Evolutionary conservation across 2,329 filamentous ascomycete species (phyloP).

Genomic region (Didymella exigua): DNA sequence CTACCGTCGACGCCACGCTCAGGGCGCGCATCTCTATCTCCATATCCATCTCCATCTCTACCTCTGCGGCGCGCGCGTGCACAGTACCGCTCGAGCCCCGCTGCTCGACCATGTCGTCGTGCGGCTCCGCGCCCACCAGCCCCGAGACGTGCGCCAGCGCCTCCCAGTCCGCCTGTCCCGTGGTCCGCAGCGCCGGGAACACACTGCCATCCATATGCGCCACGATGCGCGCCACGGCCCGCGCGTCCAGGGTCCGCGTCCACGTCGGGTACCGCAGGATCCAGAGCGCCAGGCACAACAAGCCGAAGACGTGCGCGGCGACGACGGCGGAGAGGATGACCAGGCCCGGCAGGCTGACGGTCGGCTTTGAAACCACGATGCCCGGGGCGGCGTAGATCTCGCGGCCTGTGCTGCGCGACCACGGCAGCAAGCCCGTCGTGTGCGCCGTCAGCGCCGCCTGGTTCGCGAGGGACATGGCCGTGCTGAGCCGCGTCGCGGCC

Average conservation of each 20-base stretch:
- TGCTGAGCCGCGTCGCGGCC: not conserved
- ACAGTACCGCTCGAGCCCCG: not conserved
- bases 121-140: not conserved
- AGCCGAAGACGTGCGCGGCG: not conserved
- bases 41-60: not conserved
- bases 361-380: not conserved
- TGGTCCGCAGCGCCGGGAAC: not conserved
- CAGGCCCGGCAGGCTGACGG: not conserved
- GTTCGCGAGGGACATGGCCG: not conserved
- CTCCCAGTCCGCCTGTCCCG: not conserved
- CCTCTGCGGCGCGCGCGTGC: too few species aligned
- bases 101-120: not conserved
- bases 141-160: not conserved
- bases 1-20: not conserved
- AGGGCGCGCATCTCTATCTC: not conserved
- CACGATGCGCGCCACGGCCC: constrained; percentile 13
- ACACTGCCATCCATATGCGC: not conserved
- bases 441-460: not conserved
- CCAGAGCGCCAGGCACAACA: not conserved
- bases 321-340: constrained; percentile 1
- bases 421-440: not conserved
- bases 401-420: not conserved
- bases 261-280: constrained; percentile 4
- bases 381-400: constrained; percentile 2
- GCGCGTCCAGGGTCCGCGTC: constrained; percentile 12